These are phyloP conservation scores for Prototheca wickerhamii DNA, from an alignment of 163 green algal genomes.

Conservation along the genomic window DNA sequence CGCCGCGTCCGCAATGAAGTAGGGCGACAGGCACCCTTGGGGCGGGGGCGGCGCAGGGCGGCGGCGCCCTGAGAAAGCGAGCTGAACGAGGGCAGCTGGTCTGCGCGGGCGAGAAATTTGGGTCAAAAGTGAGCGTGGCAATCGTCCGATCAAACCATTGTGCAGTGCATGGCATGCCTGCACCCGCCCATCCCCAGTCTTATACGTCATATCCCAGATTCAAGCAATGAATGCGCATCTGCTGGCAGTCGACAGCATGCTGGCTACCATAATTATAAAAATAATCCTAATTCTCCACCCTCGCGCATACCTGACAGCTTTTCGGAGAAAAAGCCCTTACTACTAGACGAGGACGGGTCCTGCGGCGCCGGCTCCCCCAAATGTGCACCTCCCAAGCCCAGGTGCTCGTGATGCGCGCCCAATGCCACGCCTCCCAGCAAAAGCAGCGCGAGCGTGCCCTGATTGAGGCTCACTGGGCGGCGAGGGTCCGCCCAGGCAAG, in stretches of 20 bases:
- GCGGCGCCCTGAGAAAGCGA: conserved; percentile 3
- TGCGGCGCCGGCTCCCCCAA: no score
- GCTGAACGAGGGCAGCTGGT: conserved; percentile 8
- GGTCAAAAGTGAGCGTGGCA: no score
- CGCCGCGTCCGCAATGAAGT: conserved; percentile 47
- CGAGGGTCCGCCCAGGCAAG: conserved; percentile 1
- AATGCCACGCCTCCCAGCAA: conserved; percentile 6
- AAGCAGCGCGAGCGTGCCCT: conserved; percentile 1
- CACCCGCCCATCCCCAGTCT: no score
- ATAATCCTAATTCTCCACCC: no score
- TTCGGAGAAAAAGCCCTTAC: no score
- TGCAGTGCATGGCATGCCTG: no score
- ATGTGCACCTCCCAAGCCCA: no score
- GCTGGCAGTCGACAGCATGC: no score
- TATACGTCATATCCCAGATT: no score
- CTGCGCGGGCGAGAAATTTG: not conserved
- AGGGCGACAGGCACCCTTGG: conserved; percentile 21
- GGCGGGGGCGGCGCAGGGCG: not conserved
- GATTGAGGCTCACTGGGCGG: not conserved
- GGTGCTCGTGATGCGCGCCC: not conserved
- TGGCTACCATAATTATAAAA: no score
- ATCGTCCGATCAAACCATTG: no score
- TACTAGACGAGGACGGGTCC: not conserved
- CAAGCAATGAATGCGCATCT: no score
- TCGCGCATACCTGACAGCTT: not conserved